Evolutionary conservation across 2,329 filamentous ascomycete genomes (phyloP), one percentile per base, ranked within the genome.

Genomic region (Fusarium sp.): DNA sequence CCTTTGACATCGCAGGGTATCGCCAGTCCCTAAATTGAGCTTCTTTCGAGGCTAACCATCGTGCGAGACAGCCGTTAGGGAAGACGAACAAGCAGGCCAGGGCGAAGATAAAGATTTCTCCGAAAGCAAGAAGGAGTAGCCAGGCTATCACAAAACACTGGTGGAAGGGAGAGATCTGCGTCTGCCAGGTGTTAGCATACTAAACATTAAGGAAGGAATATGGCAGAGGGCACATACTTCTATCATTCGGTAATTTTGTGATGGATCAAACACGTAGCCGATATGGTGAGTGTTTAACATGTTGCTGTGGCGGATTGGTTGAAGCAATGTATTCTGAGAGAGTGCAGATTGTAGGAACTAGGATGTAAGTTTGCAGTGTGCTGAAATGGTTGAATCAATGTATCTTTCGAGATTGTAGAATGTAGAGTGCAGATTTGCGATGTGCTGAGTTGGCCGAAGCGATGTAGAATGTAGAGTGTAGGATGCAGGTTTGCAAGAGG

Each of bases 51-150:
- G 34, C 34, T 37, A 37, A 37, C 16, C 34, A 11, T 5, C 5
- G 18, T 5, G 9, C 32, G 0, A 37, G 10, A 37, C 3, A 1
- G 10, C 32, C 1, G 1, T 37, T 37, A 1, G 32, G 32, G 32
- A 37, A 37, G 30, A 7, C 30, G 14, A 25, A 25, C 23, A 25
- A 25, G 23, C 23, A 25, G 23, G 23, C 23, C 23, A 25, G 23
- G 23, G 23, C 23, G 23, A 25, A 25, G 23, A 25, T 25, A 25
- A 25, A 25, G 23, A 25, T 25, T 25, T 25, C 23, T 6, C 23
- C 23, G 6, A 25, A 25, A 25, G 23, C 23, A 25, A 25, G 23
- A 25, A 25, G 23, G 23, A 25, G 23, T 25, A 25, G 23, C 23
- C 23, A 25, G 23, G 23, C 23, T 25, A 25, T 25, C 23, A 25